phyloP scores from a whole-genome alignment of 495 filamentous ascomycete genomes.

The Aspergillus nidulans region DNA sequence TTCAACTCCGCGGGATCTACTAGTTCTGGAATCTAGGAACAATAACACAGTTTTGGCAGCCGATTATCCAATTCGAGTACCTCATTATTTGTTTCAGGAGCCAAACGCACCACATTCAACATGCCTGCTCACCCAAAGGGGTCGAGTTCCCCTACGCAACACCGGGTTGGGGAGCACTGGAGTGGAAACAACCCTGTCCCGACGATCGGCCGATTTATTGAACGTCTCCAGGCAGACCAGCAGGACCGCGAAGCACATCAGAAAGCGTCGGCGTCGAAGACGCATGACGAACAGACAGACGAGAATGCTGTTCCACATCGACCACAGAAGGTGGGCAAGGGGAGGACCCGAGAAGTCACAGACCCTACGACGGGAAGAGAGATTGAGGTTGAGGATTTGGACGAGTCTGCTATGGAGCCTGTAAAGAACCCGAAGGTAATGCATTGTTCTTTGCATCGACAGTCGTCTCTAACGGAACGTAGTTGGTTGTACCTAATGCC shows the following conservation, averaged over 20 bases:
- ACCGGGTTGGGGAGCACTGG: slow-evolving; percentile 40
- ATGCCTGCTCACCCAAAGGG: slow-evolving; percentile 22
- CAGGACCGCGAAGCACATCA: slow-evolving; percentile 65
- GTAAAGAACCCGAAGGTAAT: slow-evolving; percentile 64
- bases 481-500: slow-evolving; percentile 87
- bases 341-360: slow-evolving; percentile 64
- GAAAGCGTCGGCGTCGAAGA: slow-evolving; percentile 47
- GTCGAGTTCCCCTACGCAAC: slow-evolving; percentile 22
- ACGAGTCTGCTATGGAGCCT: slow-evolving; percentile 60
- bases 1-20: neutral
- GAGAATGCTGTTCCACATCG: slow-evolving; percentile 37
- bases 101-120: neutral
- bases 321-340: slow-evolving; percentile 40
- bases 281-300: slow-evolving; percentile 32
- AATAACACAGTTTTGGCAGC: too few relatives aligned
- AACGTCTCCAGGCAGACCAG: slow-evolving; percentile 73
- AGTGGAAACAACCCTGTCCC: slow-evolving; percentile 67
- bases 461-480: slow-evolving; percentile 4
- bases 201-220: slow-evolving; percentile 79
- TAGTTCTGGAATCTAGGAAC: neutral
- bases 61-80: too few relatives aligned
- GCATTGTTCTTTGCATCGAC: neutral
- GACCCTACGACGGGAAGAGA: slow-evolving; percentile 84
- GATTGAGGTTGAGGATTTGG: slow-evolving; percentile 83
- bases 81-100: too few relatives aligned